Evolutionary conservation across 179 eudicot species (phyloP).

Genomic region (Beta macrorhiza): DNA sequence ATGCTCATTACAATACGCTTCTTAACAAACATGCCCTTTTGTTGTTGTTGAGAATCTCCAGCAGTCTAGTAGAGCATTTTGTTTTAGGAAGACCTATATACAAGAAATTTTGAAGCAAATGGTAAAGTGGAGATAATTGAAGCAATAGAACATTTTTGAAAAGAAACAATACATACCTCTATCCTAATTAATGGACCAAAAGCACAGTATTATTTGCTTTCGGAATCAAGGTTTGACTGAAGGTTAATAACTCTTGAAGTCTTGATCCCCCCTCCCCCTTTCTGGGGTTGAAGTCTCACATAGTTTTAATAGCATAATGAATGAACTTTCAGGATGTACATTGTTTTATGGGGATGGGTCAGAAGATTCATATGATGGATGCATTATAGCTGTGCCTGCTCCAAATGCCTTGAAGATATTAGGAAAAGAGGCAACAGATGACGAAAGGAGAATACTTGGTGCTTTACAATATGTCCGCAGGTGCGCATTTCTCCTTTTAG

Average conservation of each 20-base stretch:
- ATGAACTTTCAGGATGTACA: conserved; percentile 56
- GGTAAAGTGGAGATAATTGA: too few relatives aligned
- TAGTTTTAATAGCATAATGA: background rate
- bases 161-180: background rate
- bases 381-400: conserved; percentile 80
- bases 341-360: conserved; percentile 54
- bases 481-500: conserved; percentile 31
- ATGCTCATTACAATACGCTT: too few relatives aligned
- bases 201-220: too few relatives aligned
- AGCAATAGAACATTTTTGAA: background rate
- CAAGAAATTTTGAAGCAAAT: too few relatives aligned
- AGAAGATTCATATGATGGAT: conserved; percentile 53
- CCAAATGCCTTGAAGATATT: conserved; percentile 70
- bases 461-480: conserved; percentile 85
- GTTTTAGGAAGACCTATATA: too few relatives aligned
- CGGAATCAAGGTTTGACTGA: too few relatives aligned
- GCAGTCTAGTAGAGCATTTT: too few relatives aligned
- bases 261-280: background rate
- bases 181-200: too few relatives aligned
- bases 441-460: conserved; percentile 75
- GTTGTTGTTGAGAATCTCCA: too few relatives aligned
- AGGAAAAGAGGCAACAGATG: conserved; percentile 68
- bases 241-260: too few relatives aligned
- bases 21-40: too few relatives aligned
- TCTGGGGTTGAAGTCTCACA: background rate